Percentiles rank a stretch among this genome's conserved stretches.
Conservation (phyloP, 176 grass and related monocot genomes). For the Oryza longistaminata region DNA sequence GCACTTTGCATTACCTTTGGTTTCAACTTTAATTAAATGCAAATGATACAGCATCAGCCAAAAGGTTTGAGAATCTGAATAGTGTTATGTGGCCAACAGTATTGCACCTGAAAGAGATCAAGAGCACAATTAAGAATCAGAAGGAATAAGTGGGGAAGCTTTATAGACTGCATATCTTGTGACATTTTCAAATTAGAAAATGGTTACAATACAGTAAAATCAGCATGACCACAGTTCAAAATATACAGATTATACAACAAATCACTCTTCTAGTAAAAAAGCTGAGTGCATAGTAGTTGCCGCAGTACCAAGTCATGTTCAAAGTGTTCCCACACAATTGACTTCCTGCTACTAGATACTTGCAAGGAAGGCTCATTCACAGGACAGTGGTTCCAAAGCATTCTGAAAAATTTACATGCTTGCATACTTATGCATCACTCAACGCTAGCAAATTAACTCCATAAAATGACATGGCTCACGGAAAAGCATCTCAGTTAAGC, state of each 20-base stretch:
- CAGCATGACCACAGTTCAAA: neutral
- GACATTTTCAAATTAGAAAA: constrained; percentile 2
- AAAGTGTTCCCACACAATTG: no score
- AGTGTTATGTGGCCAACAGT: neutral
- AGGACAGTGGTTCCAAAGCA: no score
- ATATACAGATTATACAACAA: neutral
- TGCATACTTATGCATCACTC: no score
- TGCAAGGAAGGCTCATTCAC: no score
- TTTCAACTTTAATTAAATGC: constrained; percentile 13
- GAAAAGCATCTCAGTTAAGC: no score
- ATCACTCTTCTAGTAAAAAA: neutral
- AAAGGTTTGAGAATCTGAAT: neutral
- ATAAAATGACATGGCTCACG: no score
- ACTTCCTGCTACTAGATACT: neutral
- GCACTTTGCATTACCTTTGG: neutral
- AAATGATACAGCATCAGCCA: neutral
- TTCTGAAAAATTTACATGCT: no score
- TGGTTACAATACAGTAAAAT: neutral
- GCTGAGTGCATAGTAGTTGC: neutral
- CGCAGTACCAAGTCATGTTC: no score
- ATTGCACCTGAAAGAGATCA: constrained; percentile 11
- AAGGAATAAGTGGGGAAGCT: neutral
- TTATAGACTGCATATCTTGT: neutral
- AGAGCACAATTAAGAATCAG: neutral
- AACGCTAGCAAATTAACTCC: no score